Evolutionary conservation across 805 yeast species (phyloP), one percentile per base, ranked within the genome.

Genomic region (Dipodascus geniculatus): DNA sequence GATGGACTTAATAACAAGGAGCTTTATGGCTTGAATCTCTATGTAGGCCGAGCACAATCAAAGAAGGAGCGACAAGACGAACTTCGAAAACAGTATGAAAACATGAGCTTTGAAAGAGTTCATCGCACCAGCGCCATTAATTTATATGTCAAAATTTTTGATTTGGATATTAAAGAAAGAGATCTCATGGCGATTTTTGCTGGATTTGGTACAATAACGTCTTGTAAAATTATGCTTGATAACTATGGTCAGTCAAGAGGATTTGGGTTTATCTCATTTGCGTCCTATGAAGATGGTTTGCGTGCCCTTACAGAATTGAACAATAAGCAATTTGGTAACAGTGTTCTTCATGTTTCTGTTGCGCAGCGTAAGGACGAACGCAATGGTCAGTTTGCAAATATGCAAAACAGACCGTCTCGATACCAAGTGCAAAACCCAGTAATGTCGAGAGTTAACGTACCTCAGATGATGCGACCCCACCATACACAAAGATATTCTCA

Each of bases 231-330:
- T 23, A 80, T 80, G 69, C 76, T 80, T 2, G 74, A 71, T 54
- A 73, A 71, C 42, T 54, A 59, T n/a, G 74, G 73, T 31, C 71
- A 72, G 56, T 83, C 91, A 20, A 79, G 81, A 65, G 90, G 93
- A 20, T 86, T 83, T 64, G 95, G 93, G 48, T 87, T 86, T 71
- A 87, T 86, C 53, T 84, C 87, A 68, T 87, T 77, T 64, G 80
- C 79, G 61, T 71, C 71, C 57, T 83, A 85, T 54, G 71, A 78
- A 50, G 78, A 81, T 62, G 93, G 95, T 6, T 76, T 80, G 50
- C 72, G 75, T 61, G 91, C 95, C 16, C 79, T 84, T 53, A 77
- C 78, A 48, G 82, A 76, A 51, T 82, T 78, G 78, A 77, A 76
- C 65, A 83, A 81, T 58, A 70, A 70, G 59, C 74, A 72, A 55